These are phyloP conservation scores for Amauroascus niger DNA, from an alignment of 2,329 filamentous ascomycete genomes.

Conservation along the genomic window DNA sequence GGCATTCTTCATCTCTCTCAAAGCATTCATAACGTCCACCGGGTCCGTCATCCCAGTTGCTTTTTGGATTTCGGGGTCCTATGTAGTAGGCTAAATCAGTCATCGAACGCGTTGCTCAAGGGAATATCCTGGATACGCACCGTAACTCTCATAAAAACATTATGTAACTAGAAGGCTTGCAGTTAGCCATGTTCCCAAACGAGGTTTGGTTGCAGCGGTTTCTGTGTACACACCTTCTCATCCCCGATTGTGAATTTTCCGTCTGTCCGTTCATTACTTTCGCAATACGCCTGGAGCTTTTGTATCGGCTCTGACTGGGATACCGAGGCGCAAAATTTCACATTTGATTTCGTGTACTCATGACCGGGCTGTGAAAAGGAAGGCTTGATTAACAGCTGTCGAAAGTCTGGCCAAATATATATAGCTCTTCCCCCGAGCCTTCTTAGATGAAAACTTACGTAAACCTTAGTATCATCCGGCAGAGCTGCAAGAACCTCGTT, in stretches of 20 bases:
- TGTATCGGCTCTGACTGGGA: conserved; percentile 64
- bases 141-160: conserved; percentile 87
- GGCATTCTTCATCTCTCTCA: conserved; percentile 74
- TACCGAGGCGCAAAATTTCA: conserved; percentile 74
- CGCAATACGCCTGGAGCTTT: conserved; percentile 66
- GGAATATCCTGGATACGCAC: conserved; percentile 42
- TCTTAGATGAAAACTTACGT: conserved; percentile 53
- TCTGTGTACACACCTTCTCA: conserved; percentile 60
- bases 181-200: background rate
- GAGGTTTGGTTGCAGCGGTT: background rate
- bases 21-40: conserved; percentile 70
- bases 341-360: conserved; percentile 96
- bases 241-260: conserved; percentile 95
- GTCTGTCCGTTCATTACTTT: conserved; percentile 76
- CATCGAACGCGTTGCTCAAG: background rate
- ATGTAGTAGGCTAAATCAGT: conserved; percentile 1
- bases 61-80: conserved; percentile 78
- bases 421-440: no score
- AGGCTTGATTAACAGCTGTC: background rate
- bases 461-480: conserved; percentile 86
- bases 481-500: conserved; percentile 73
- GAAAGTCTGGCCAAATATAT: no score
- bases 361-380: conserved; percentile 61
- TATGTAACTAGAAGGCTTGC: conserved; percentile 56
- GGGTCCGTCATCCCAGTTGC: conserved; percentile 71